Conservation (phyloP, 192 early-diverging fungal species). For the Fimicolochytrium jonesii region DNA sequence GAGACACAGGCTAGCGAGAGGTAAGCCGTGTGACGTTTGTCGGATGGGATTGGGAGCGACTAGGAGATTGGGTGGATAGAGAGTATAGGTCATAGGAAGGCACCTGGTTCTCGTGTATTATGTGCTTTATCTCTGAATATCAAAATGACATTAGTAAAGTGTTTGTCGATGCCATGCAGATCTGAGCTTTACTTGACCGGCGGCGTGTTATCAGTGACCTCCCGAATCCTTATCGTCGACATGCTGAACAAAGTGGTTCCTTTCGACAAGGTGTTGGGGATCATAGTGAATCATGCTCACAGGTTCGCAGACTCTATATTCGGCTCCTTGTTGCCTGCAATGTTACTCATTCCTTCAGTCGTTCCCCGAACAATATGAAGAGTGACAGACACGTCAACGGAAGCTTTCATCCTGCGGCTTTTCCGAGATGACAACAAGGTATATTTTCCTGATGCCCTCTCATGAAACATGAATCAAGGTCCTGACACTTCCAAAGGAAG, state of each 20-base stretch:
- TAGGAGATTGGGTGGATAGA: too few species aligned
- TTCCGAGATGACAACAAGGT: conserved; percentile 73
- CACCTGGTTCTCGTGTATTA: too few species aligned
- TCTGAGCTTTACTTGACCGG: conserved; percentile 68
- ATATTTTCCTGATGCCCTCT: too few species aligned
- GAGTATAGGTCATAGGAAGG: too few species aligned
- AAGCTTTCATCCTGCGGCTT: conserved; percentile 85
- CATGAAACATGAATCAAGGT: too few species aligned
- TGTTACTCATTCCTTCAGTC: not conserved
- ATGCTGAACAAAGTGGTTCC: conserved; percentile 78
- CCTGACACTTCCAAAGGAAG: conserved; percentile 45
- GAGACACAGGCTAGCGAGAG: conserved; percentile 56
- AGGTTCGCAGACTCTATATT: conserved; percentile 38
- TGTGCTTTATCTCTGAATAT: too few species aligned
- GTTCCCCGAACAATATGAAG: conserved; percentile 14
- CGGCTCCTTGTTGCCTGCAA: not conserved
- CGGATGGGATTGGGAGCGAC: too few species aligned
- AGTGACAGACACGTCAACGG: conserved; percentile 72
- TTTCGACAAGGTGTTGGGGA: conserved; percentile 68
- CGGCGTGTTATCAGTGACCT: conserved; percentile 81
- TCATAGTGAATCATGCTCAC: conserved; percentile 84
- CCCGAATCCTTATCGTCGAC: conserved; percentile 85
- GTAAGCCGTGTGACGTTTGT: conserved; percentile 37
- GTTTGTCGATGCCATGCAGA: conserved; percentile 14
- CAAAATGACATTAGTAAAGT: too few species aligned